These are phyloP conservation scores for Taxillus chinensis DNA, from an alignment of 164 flowering plant genomes.

Conservation along the genomic window DNA sequence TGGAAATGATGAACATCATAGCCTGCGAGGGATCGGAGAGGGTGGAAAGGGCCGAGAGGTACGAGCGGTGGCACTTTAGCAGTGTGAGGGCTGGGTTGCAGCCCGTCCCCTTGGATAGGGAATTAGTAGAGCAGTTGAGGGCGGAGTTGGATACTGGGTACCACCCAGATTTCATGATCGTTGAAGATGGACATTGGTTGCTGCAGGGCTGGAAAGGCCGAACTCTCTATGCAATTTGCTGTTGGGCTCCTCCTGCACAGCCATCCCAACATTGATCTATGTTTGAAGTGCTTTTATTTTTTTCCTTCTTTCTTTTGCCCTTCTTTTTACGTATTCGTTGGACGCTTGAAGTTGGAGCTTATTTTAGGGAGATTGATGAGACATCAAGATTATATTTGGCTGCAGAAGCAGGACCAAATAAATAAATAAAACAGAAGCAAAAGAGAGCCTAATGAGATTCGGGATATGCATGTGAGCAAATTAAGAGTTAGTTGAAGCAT, in stretches of 20 bases:
- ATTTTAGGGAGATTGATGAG: no score
- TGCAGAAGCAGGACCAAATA: no score
- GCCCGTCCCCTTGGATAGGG: not conserved
- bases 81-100: not conserved
- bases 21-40: not conserved
- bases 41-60: not conserved
- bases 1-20: not conserved
- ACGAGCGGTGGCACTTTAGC: not conserved
- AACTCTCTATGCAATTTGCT: not conserved
- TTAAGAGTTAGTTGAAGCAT: no score
- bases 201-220: conserved; percentile 2
- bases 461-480: no score
- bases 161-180: not conserved
- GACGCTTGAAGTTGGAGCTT: no score
- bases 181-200: not conserved
- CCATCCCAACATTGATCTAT: no score
- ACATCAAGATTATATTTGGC: no score
- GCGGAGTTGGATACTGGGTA: not conserved
- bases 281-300: no score
- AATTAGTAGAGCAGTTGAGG: not conserved
- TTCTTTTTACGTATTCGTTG: no score
- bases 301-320: no score
- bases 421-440: no score
- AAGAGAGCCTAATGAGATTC: no score
- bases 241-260: not conserved